Base-by-base conservation (phyloP, 2,329 filamentous ascomycete genomes). In the Colletotrichum karsti region DNA sequence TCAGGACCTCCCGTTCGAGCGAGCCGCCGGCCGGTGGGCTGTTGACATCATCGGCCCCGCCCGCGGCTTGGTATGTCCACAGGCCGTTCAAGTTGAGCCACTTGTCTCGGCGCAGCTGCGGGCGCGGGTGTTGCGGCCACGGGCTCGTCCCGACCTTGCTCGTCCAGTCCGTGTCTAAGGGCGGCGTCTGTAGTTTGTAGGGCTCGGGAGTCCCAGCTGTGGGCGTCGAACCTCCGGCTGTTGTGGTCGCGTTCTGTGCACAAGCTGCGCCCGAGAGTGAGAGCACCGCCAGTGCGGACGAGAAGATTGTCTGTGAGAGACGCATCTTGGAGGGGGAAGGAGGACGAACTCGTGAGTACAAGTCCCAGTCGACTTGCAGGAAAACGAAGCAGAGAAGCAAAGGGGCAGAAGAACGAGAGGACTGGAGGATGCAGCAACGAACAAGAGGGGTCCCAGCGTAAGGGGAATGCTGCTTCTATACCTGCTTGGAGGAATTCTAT, bases 71-170 rank as follows among this genome's bases (percentile, higher is more conserved):
- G 74, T 83, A 89, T 3, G 83, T 85, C 87, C 88, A 90, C 5
- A 90, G 82, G 0, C 88, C 88, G 64, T 90, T 89, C 6, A 90
- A 78, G 48, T 80, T 88, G 74, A 85, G 78, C 87, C 87, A 90
- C 3, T 85, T 78, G 5, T 85, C 78, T 5, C 87, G 84, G 37
- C 82, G 81, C 8, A 90, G 82, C 71, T 85, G 86, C 3, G 88
- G 88, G 0, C 87, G 84, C 9, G 88, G 88, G 70, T 90, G 83
- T 54, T 90, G 85, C 1, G 85, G 85, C 87, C 87, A 88, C 0
- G 87, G 85, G 41, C 84, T 77, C 1, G 79, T 86, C 35, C 86
- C 86, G 20, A 87, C 83, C 5, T 82, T 76, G 61, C 80, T 76
- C 1, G 86, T 88, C 86, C 86, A 88, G 8, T 82, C 79, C 3